phyloP scores from a whole-genome alignment of 1,284 basidiomycete species.

The Pholiota adiposa region DNA sequence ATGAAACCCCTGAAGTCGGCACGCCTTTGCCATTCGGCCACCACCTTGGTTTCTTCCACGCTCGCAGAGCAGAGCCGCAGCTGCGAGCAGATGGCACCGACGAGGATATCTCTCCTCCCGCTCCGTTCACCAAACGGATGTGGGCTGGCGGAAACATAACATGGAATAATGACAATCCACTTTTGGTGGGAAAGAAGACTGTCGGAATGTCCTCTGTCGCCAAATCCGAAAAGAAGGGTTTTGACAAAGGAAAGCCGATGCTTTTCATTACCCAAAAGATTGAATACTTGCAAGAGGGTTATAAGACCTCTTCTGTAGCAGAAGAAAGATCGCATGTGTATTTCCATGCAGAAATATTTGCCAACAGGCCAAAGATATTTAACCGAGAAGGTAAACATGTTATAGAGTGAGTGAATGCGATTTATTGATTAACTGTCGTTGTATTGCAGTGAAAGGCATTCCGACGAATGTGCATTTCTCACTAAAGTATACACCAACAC shows the following conservation, averaged over 20 bases:
- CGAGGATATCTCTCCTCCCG: constrained; percentile 69
- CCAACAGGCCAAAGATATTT: constrained; percentile 25
- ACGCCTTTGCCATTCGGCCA: constrained; percentile 62
- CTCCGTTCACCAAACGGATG: constrained; percentile 80
- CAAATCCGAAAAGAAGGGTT: constrained; percentile 69
- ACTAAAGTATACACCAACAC: constrained; percentile 67
- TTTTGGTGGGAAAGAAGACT: constrained; percentile 61
- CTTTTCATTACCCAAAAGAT: constrained; percentile 80
- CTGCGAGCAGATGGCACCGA: constrained; percentile 78
- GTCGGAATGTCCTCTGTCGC: constrained; percentile 54
- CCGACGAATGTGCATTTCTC: constrained; percentile 58
- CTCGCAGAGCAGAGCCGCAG: constrained; percentile 57
- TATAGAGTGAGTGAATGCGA: background rate
- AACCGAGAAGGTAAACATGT: constrained; percentile 44
- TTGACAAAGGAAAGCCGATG: constrained; percentile 62
- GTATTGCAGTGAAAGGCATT: constrained; percentile 49
- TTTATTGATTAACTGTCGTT: background rate
- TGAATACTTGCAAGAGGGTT: constrained; percentile 47
- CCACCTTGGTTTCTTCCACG: constrained; percentile 79
- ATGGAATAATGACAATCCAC: constrained; percentile 56
- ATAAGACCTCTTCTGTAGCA: constrained; percentile 49
- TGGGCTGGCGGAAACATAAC: constrained; percentile 80
- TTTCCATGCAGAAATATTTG: constrained; percentile 41
- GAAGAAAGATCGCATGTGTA: constrained; percentile 83
- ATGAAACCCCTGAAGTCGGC: constrained; percentile 44